These are phyloP conservation scores for Gyromitra esculenta DNA, from an alignment of 2,329 filamentous ascomycete species.

Conservation along the genomic window DNA sequence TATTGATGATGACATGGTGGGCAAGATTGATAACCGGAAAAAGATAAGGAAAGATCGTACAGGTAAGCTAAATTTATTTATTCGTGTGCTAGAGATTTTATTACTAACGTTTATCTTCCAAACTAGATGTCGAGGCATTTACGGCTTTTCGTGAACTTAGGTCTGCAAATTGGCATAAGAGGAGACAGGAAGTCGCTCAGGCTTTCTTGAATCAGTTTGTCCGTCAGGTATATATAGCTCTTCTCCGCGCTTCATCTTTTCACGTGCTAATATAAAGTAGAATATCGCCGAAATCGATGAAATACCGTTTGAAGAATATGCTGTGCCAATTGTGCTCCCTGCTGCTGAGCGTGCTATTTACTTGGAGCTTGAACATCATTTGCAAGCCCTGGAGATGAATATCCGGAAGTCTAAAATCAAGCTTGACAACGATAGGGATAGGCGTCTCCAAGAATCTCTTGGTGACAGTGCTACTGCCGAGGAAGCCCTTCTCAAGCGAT, in stretches of 20 bases:
- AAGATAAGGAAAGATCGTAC: slow-evolving; percentile 62
- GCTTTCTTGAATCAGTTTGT: slow-evolving; percentile 65
- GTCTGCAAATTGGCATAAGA: slow-evolving; percentile 66
- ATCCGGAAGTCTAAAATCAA: slow-evolving; percentile 60
- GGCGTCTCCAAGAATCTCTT: slow-evolving; percentile 63
- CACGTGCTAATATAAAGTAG: slow-evolving; percentile 38
- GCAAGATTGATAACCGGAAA: slow-evolving; percentile 64
- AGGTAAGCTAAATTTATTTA: slow-evolving; percentile 58
- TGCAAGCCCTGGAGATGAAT: slow-evolving; percentile 65
- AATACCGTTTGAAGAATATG: slow-evolving; percentile 63
- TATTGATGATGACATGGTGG: slow-evolving; percentile 65
- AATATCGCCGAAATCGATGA: slow-evolving; percentile 63
- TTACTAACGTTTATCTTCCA: slow-evolving; percentile 50
- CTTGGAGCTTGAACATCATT: slow-evolving; percentile 66
- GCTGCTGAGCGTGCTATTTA: slow-evolving; percentile 67
- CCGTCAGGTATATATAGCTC: slow-evolving; percentile 52
- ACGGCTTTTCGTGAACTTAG: slow-evolving; percentile 65
- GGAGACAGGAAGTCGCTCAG: slow-evolving; percentile 66
- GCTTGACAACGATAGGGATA: slow-evolving; percentile 60
- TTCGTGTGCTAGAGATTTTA: slow-evolving; percentile 1
- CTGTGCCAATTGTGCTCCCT: slow-evolving; percentile 63
- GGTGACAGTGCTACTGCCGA: slow-evolving; percentile 64
- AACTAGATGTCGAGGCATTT: slow-evolving; percentile 67
- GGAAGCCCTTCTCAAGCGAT: slow-evolving; percentile 66
- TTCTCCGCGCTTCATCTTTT: neutral